Evolutionary conservation across 164 flowering plant species (phyloP).

Genomic region (Nelumbo lutea): DNA sequence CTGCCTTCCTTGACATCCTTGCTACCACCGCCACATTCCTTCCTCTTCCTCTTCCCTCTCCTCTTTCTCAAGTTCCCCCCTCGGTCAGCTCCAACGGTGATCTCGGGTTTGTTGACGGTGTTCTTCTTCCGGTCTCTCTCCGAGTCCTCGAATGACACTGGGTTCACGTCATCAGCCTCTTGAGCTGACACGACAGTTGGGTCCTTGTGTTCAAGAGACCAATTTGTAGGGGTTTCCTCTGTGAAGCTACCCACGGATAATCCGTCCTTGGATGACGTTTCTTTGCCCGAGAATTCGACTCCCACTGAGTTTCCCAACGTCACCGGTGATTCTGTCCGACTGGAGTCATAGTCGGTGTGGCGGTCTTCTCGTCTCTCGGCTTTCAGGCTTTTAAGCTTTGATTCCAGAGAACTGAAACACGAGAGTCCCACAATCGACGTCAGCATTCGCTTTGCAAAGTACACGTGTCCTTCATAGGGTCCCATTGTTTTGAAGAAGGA

Average conservation of each 20-base stretch:
- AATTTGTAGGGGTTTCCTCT: conserved; percentile 32
- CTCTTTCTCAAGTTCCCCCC: conserved; percentile 36
- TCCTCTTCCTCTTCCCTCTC: conserved; percentile 83
- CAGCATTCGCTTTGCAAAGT: too few species aligned
- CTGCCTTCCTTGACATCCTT: not conserved
- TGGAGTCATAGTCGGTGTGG: conserved; percentile 30
- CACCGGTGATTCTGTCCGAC: conserved; percentile 40
- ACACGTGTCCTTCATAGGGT: too few species aligned
- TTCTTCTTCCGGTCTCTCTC: not conserved
- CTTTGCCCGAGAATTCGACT: conserved; percentile 27
- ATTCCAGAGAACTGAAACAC: conserved; percentile 56
- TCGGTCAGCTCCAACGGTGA: conserved; percentile 16
- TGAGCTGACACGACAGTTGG: conserved; percentile 19
- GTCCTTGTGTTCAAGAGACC: conserved; percentile 31
- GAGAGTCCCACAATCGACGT: too few species aligned
- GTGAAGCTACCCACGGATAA: conserved; percentile 47
- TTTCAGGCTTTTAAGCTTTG: conserved; percentile 58
- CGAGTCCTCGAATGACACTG: conserved; percentile 15
- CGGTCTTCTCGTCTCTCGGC: conserved; percentile 26
- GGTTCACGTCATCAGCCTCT: conserved; percentile 26
- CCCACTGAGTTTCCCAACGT: conserved; percentile 34
- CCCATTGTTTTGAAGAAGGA: too few species aligned
- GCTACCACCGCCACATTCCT: conserved; percentile 23
- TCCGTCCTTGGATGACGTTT: conserved; percentile 23
- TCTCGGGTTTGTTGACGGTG: conserved; percentile 13